These are phyloP conservation scores for Kodamaea neixiangensis DNA, from an alignment of 805 yeast genomes.

Conservation along the genomic window DNA sequence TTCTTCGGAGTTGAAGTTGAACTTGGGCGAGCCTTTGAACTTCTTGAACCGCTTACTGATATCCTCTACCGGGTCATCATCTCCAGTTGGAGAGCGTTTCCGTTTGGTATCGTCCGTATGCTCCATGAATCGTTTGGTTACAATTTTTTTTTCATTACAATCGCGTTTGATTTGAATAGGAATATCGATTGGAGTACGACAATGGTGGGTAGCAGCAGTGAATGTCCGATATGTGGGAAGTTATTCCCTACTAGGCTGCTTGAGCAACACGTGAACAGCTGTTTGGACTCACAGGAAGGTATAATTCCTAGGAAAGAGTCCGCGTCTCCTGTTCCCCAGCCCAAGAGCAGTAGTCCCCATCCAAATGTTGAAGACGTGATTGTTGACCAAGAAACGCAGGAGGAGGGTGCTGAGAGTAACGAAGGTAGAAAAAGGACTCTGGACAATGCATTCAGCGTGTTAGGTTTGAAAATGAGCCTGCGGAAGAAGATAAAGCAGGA, in stretches of 20 bases:
- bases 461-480: conserved; percentile 36
- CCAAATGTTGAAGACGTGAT: conserved; percentile 2
- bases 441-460: conserved; percentile 32
- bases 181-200: neutral
- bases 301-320: conserved; percentile 18
- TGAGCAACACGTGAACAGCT: conserved; percentile 43
- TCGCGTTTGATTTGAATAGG: neutral
- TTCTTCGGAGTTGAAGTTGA: conserved; percentile 56
- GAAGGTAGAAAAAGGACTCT: conserved; percentile 11
- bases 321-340: neutral
- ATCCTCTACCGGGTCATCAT: conserved; percentile 17
- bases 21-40: conserved; percentile 40
- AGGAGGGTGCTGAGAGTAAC: neutral
- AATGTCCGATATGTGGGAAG: conserved; percentile 41
- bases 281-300: conserved; percentile 30
- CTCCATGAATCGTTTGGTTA: neutral
- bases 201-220: neutral
- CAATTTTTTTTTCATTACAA: neutral
- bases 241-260: conserved; percentile 24
- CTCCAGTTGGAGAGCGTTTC: conserved; percentile 2
- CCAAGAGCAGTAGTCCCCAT: neutral
- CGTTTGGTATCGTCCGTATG: neutral
- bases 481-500: conserved; percentile 20
- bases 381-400: conserved; percentile 7
- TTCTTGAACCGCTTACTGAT: conserved; percentile 39